Conservation (phyloP, 345 rosid species). For the Kandelia obovata region DNA sequence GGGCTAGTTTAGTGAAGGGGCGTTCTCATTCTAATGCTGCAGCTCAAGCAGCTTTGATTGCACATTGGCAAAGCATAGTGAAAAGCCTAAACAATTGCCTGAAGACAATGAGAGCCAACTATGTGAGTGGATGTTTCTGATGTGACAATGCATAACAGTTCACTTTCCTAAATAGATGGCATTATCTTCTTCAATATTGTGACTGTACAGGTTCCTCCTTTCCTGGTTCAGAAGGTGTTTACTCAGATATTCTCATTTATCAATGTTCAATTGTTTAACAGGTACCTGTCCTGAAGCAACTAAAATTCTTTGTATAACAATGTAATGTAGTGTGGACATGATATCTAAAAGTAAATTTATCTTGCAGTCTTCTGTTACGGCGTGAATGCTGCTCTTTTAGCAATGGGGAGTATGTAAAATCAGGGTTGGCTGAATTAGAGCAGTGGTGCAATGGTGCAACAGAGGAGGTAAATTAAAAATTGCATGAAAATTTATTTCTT, state of each 20-base stretch:
- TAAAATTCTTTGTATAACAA: not conserved
- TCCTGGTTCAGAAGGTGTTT: constrained; percentile 61
- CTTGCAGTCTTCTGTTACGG: constrained; percentile 79
- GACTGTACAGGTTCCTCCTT: constrained; percentile 19
- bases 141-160: not conserved
- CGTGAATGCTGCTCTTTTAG: constrained; percentile 97
- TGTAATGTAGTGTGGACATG: constrained; percentile 4
- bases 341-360: constrained; percentile 2
- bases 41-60: constrained; percentile 89
- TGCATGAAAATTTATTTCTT: constrained; percentile 1
- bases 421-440: constrained; percentile 86
- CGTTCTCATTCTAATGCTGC: constrained; percentile 86
- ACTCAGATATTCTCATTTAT: constrained; percentile 89
- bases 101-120: constrained; percentile 60
- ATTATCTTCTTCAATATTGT: constrained; percentile 21
- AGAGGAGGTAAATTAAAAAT: constrained; percentile 57
- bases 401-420: constrained; percentile 88
- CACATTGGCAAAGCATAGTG: constrained; percentile 92
- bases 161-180: constrained; percentile 10
- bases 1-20: constrained; percentile 85
- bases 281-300: constrained; percentile 33
- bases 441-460: constrained; percentile 75
- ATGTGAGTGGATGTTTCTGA: constrained; percentile 44
- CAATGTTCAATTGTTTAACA: constrained; percentile 92
- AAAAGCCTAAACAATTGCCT: constrained; percentile 68